phyloP scores from a whole-genome alignment of 257 asterid genomes.

The Solanum paucissectum region DNA sequence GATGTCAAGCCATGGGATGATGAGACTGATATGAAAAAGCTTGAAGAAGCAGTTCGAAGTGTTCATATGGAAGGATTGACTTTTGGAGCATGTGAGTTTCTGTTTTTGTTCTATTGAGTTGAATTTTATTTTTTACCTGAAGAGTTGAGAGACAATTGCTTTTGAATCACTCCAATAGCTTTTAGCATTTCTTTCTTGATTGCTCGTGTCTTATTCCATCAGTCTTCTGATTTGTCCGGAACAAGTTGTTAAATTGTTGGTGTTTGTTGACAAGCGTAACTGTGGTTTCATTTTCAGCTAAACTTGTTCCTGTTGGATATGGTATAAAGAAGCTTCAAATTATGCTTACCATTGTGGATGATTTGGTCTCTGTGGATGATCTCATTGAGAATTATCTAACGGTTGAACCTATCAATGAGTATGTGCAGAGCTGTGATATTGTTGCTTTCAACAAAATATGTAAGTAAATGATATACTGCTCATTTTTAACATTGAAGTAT shows the following conservation, averaged over 20 bases:
- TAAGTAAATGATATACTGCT: constrained; percentile 13
- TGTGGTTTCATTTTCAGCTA: constrained; percentile 29
- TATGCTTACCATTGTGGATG: constrained; percentile 64
- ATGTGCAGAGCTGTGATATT: constrained; percentile 62
- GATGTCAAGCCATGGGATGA: constrained; percentile 97
- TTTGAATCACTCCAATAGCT: background rate
- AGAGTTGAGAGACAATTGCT: background rate
- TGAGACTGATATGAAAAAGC: constrained; percentile 92
- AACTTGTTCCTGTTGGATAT: constrained; percentile 58
- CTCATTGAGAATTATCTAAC: constrained; percentile 50
- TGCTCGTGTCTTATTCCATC: background rate
- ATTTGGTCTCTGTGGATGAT: constrained; percentile 51
- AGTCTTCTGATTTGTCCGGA: background rate
- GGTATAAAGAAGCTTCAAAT: constrained; percentile 73
- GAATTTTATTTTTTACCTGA: background rate
- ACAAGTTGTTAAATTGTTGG: background rate
- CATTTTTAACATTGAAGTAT: background rate
- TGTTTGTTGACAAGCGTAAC: background rate
- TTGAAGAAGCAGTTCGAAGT: constrained; percentile 79
- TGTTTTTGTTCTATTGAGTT: background rate
- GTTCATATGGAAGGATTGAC: constrained; percentile 71
- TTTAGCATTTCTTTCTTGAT: background rate
- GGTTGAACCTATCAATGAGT: constrained; percentile 48
- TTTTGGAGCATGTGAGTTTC: constrained; percentile 82
- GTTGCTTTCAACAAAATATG: constrained; percentile 71